Conservation (phyloP, 352 stramenopile genomes). For the Pythium plurisporium region DNA sequence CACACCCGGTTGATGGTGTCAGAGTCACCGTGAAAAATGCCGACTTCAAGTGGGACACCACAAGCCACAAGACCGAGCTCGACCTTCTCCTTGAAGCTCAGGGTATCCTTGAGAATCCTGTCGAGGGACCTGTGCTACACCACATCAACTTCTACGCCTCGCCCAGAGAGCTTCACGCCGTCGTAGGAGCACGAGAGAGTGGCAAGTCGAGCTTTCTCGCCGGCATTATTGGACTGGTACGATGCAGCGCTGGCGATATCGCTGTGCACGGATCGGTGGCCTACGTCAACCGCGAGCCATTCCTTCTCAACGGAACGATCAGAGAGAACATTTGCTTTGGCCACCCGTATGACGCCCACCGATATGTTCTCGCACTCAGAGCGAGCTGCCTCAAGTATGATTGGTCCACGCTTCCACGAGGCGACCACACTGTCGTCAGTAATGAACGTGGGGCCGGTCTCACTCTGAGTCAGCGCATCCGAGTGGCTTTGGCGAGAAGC, state of each 20-base stretch:
- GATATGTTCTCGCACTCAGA: slow-evolving; percentile 51
- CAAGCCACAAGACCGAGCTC: slow-evolving; percentile 27
- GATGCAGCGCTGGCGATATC: slow-evolving; percentile 47
- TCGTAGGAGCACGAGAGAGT: slow-evolving; percentile 58
- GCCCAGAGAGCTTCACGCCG: slow-evolving; percentile 48
- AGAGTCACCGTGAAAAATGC: slow-evolving; percentile 46
- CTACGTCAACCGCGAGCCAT: slow-evolving; percentile 93
- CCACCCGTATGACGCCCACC: slow-evolving; percentile 44
- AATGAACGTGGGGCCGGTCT: slow-evolving; percentile 92
- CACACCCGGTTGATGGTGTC: slow-evolving; percentile 26
- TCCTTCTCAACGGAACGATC: slow-evolving; percentile 95
- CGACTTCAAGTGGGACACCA: slow-evolving; percentile 68
- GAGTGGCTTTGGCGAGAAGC: slow-evolving; percentile 71
- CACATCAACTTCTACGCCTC: slow-evolving; percentile 64
- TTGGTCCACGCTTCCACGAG: slow-evolving; percentile 47
- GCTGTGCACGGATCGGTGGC: slow-evolving; percentile 85
- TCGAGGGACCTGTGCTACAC: slow-evolving; percentile 32
- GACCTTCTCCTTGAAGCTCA: slow-evolving; percentile 20
- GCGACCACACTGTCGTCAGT: slow-evolving; percentile 94
- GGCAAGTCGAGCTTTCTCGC: slow-evolving; percentile 73
- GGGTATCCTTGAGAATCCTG: neutral
- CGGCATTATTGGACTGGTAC: slow-evolving; percentile 54
- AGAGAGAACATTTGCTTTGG: slow-evolving; percentile 97
- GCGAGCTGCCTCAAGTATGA: slow-evolving; percentile 56
- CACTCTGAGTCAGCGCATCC: slow-evolving; percentile 90